Conservation (phyloP, 2,329 filamentous ascomycete species). For the Verticillium longisporum region DNA sequence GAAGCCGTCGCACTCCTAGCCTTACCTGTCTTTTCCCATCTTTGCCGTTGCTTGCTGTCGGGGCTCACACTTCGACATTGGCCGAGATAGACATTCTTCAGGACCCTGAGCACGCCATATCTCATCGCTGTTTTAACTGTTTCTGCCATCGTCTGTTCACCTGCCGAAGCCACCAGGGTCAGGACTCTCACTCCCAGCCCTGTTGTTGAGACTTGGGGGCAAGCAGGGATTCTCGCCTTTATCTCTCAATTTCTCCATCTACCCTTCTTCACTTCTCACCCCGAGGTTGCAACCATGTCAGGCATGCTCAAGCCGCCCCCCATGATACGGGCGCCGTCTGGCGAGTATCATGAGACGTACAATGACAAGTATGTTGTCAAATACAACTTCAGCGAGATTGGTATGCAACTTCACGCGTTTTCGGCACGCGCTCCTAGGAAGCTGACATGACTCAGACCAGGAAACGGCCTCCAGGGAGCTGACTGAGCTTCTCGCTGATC, state of each 20-base stretch:
- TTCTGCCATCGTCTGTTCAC: not conserved
- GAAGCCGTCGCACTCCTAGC: not conserved
- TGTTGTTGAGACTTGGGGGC: not conserved
- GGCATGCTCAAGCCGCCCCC: constrained; percentile 1
- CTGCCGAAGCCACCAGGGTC: not conserved
- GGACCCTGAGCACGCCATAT: not conserved
- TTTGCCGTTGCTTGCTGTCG: not conserved
- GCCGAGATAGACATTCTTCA: not conserved
- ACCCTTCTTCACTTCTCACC: not conserved
- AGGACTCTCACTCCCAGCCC: not conserved
- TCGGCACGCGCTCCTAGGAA: not conserved
- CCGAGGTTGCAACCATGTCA: not conserved
- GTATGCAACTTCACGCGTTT: constrained; percentile 13
- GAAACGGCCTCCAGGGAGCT: constrained; percentile 26
- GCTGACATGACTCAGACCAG: constrained; percentile 18
- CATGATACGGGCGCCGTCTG: not conserved
- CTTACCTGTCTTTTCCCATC: not conserved
- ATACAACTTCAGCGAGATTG: constrained; percentile 27
- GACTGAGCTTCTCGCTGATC: constrained; percentile 44
- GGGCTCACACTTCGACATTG: not conserved
- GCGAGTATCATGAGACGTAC: constrained; percentile 6
- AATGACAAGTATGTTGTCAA: constrained; percentile 34
- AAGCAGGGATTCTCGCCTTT: not conserved
- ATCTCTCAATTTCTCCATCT: not conserved
- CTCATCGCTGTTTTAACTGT: not conserved